Conservation (phyloP, 345 rosid species). For the Salix purpurea region DNA sequence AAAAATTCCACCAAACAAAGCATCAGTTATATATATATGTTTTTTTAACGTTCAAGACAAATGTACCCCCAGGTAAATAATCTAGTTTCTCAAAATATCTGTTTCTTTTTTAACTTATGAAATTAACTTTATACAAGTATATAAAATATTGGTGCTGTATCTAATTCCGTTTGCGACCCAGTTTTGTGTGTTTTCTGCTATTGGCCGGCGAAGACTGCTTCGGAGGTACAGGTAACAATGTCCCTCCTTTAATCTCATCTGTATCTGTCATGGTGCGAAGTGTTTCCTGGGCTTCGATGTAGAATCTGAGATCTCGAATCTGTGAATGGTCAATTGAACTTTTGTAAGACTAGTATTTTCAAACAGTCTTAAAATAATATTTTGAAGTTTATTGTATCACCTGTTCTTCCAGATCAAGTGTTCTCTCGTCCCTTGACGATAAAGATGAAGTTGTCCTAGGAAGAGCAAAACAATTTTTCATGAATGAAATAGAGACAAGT, state of each 20-base stretch:
- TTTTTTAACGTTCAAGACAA: too few species aligned
- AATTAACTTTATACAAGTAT: too few species aligned
- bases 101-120: too few species aligned
- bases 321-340: conserved; percentile 22
- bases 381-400: conserved; percentile 22
- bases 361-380: neutral
- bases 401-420: conserved; percentile 82
- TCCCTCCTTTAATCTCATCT: conserved; percentile 60
- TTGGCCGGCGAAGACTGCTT: conserved; percentile 42
- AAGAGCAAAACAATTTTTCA: neutral
- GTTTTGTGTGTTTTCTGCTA: conserved; percentile 43
- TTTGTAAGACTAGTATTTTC: neutral
- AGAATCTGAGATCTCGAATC: conserved; percentile 76
- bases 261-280: conserved; percentile 47
- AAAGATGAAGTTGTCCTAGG: conserved; percentile 46
- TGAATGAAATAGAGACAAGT: neutral
- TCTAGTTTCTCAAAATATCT: too few species aligned
- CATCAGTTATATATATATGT: too few species aligned
- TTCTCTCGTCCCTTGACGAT: conserved; percentile 49
- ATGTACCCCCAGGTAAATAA: too few species aligned
- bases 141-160: too few species aligned
- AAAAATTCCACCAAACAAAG: too few species aligned
- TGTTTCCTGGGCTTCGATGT: conserved; percentile 73
- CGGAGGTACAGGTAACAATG: conserved; percentile 56
- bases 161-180: conserved; percentile 47